Evolutionary conservation across 1,284 basidiomycete species (phyloP).

Genomic region (Malassezia psittaci): DNA sequence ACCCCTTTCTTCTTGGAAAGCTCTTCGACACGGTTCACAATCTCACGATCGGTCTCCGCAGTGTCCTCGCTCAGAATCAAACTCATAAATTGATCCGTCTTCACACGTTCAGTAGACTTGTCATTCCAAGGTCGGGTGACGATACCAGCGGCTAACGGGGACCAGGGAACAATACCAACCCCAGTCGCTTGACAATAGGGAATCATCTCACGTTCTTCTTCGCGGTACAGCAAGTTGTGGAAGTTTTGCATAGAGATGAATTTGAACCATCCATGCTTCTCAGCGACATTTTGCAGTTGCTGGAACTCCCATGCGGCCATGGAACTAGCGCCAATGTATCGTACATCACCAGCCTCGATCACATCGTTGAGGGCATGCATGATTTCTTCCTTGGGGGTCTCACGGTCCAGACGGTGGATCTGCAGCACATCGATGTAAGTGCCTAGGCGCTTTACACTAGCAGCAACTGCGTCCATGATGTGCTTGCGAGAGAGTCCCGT

Average conservation of each 20-base stretch:
- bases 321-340: conserved; percentile 16
- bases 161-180: conserved; percentile 51
- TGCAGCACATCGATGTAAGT: conserved; percentile 56
- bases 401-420: conserved; percentile 55
- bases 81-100: background rate
- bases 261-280: conserved; percentile 17
- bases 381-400: conserved; percentile 56
- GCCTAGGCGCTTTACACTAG: conserved; percentile 60
- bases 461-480: conserved; percentile 68
- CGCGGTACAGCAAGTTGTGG: conserved; percentile 56
- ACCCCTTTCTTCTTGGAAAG: conserved; percentile 47
- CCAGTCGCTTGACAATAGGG: conserved; percentile 54
- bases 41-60: conserved; percentile 9
- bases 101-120: conserved; percentile 1
- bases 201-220: conserved; percentile 62
- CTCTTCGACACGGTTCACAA: conserved; percentile 48
- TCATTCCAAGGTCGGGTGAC: conserved; percentile 44
- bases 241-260: conserved; percentile 61
- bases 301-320: conserved; percentile 18
- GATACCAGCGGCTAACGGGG: conserved; percentile 50
- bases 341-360: conserved; percentile 48
- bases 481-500: conserved; percentile 64
- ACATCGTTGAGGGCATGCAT: conserved; percentile 57
- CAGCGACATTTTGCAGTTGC: conserved; percentile 13
- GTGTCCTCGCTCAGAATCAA: background rate